Evolutionary conservation across 805 yeast species (phyloP).

Genomic region (Yamadazyma philogaea): DNA sequence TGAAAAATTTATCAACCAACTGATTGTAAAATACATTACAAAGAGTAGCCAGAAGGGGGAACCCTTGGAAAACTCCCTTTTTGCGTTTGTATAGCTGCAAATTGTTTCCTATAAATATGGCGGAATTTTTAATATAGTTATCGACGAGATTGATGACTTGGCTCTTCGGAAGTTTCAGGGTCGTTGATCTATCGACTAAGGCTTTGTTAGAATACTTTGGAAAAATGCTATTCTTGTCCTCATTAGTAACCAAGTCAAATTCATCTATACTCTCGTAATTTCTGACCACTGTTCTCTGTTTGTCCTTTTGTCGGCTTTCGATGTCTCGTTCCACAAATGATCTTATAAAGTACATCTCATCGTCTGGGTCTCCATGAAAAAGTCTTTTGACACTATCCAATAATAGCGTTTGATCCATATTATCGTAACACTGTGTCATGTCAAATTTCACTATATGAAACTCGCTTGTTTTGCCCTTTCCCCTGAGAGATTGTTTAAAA

Average conservation of each 20-base stretch:
- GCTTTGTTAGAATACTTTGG: background rate
- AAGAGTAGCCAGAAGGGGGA: constrained; percentile 67
- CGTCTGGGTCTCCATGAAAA: constrained; percentile 21
- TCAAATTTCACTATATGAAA: constrained; percentile 69
- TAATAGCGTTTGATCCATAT: constrained; percentile 50
- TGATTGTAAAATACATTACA: constrained; percentile 73
- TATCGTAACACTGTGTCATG: constrained; percentile 73
- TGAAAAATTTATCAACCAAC: constrained; percentile 43
- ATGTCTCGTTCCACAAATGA: constrained; percentile 15
- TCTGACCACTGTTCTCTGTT: constrained; percentile 11
- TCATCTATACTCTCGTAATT: constrained; percentile 15
- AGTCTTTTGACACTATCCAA: constrained; percentile 29
- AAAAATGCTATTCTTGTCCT: background rate
- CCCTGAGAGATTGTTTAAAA: constrained; percentile 30
- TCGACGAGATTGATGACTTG: constrained; percentile 46
- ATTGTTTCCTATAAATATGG: constrained; percentile 39
- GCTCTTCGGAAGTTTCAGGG: constrained; percentile 34
- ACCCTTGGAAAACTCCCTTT: constrained; percentile 82
- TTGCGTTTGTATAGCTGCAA: constrained; percentile 38
- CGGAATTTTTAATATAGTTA: constrained; percentile 53
- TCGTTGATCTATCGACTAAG: constrained; percentile 20
- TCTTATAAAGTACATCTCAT: constrained; percentile 21
- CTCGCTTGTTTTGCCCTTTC: constrained; percentile 26
- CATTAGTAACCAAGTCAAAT: constrained; percentile 3
- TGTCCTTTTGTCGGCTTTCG: constrained; percentile 5